A percentile compares a stretch with the other conserved stretches of the same genome.
Evolutionary conservation across 2,329 filamentous ascomycete species (phyloP).

Genomic region (Penicillium sp.): DNA sequence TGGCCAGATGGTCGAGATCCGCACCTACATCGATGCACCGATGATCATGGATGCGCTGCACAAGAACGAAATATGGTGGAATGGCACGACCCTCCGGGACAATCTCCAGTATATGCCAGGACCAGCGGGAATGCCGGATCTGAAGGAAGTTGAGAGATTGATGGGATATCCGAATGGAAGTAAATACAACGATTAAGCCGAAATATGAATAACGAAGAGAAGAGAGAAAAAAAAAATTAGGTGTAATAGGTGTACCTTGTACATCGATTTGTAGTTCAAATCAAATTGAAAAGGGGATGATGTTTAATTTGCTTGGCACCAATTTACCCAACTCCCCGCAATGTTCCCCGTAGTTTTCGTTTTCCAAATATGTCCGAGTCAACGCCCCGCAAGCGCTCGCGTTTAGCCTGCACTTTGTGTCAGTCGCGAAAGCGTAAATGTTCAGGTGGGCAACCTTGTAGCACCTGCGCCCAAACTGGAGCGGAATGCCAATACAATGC

Average conservation of each 20-base stretch:
- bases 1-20: constrained; percentile 36
- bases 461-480: constrained; percentile 55
- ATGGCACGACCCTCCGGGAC: constrained; percentile 30
- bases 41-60: constrained; percentile 31
- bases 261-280: neutral
- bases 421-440: constrained; percentile 59
- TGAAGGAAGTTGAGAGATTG: constrained; percentile 26
- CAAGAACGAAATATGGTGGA: constrained; percentile 39
- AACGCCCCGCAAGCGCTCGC: constrained; percentile 41
- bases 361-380: constrained; percentile 29
- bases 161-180: constrained; percentile 32
- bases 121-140: constrained; percentile 34
- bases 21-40: constrained; percentile 34
- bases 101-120: constrained; percentile 35
- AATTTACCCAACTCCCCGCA: constrained; percentile 1
- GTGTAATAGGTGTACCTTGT: neutral
- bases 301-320: constrained; percentile 8
- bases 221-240: neutral
- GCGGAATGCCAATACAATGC: constrained; percentile 53
- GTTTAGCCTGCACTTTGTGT: constrained; percentile 53
- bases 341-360: constrained; percentile 2
- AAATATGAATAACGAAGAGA: neutral
- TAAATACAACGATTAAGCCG: constrained; percentile 23
- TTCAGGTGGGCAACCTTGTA: constrained; percentile 54
- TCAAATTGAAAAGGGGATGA: neutral